These are phyloP conservation scores for Gyromitra esculenta DNA, from an alignment of 2,329 filamentous ascomycete genomes.

Conservation along the genomic window DNA sequence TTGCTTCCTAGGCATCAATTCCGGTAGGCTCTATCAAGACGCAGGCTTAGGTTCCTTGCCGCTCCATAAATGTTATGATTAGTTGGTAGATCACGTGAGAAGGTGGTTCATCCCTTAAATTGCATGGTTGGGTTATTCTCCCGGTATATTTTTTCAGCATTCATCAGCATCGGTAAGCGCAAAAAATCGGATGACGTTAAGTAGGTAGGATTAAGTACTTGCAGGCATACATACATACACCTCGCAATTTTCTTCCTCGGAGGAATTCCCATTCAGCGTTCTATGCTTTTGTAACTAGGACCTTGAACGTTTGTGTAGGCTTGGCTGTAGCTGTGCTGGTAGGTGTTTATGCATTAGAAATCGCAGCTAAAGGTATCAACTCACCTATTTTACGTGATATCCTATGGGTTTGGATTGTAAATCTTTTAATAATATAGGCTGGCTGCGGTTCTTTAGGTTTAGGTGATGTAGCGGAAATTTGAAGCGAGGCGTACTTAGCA, in stretches of 20 bases:
- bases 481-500: too few relatives aligned
- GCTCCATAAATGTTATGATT: not conserved
- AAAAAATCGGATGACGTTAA: not conserved
- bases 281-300: too few relatives aligned
- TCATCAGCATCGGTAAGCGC: constrained; percentile 1
- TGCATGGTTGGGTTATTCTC: not conserved
- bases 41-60: not conserved
- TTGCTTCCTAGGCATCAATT: not conserved
- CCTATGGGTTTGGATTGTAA: too few relatives aligned
- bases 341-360: too few relatives aligned
- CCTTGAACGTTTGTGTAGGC: too few relatives aligned
- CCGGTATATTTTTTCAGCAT: not conserved
- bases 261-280: not conserved
- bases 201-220: not conserved
- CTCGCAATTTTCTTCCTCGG: not conserved
- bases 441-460: too few relatives aligned
- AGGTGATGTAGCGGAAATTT: too few relatives aligned
- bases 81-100: not conserved
- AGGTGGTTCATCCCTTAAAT: not conserved
- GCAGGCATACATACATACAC: not conserved
- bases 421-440: too few relatives aligned
- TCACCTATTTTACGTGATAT: too few relatives aligned
- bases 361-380: too few relatives aligned
- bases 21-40: not conserved
- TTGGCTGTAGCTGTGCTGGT: too few relatives aligned